Percentiles rank a stretch among this genome's conserved stretches.
These are phyloP conservation scores for Pestalotiopsis fici DNA, from an alignment of 2,329 filamentous ascomycete genomes.

Conservation along the genomic window DNA sequence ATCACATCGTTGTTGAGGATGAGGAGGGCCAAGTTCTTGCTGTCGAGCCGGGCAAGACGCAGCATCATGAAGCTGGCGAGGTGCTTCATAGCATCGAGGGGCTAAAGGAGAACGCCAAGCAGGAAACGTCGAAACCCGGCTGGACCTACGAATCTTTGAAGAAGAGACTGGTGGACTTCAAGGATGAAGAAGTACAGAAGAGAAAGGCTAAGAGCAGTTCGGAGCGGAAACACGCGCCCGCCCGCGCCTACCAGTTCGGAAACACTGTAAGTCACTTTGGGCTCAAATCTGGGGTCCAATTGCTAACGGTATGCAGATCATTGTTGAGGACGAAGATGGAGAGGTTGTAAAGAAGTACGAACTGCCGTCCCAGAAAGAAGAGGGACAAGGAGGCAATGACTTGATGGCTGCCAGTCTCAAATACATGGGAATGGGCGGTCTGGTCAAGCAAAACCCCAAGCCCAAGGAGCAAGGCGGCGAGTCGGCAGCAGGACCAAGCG, in stretches of 20 bases:
- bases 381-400: constrained; percentile 32
- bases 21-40: constrained; percentile 83
- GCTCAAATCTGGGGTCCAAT: neutral
- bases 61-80: constrained; percentile 13
- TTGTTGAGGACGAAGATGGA: constrained; percentile 84
- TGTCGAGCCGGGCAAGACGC: constrained; percentile 49
- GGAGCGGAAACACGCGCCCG: constrained; percentile 65
- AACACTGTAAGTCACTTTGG: constrained; percentile 61
- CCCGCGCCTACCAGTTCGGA: constrained; percentile 83
- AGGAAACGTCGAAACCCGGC: constrained; percentile 34
- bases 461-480: constrained; percentile 16
- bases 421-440: constrained; percentile 53
- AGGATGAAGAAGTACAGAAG: constrained; percentile 61
- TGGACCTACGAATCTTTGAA: constrained; percentile 49
- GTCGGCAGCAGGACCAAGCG: constrained; percentile 21
- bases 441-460: constrained; percentile 42
- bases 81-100: constrained; percentile 16
- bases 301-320: constrained; percentile 59
- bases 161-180: constrained; percentile 52
- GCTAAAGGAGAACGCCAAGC: constrained; percentile 31
- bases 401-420: constrained; percentile 49
- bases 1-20: constrained; percentile 80
- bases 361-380: constrained; percentile 57
- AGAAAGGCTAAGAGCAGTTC: constrained; percentile 61
- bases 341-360: constrained; percentile 87